These are phyloP conservation scores for Thoreauomyces humboldtii DNA, from an alignment of 192 early-diverging fungal genomes.

Conservation along the genomic window DNA sequence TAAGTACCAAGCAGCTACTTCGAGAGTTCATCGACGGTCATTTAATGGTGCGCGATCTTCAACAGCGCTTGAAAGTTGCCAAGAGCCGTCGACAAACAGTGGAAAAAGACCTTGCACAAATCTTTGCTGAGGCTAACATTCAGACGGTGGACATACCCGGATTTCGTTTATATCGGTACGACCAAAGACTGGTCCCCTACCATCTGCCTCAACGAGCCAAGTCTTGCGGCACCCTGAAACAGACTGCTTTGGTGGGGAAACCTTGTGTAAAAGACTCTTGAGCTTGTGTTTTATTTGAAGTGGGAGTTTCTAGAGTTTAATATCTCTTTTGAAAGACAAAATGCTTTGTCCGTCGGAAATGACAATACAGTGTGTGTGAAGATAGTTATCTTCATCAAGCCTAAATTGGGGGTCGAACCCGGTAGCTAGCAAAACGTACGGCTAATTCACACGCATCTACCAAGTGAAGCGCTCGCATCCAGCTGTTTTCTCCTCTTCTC, in stretches of 20 bases:
- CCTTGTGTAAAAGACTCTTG: neutral
- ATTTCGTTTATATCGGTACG: neutral
- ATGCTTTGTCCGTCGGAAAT: constrained; percentile 4
- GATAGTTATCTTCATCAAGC: neutral
- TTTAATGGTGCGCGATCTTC: neutral
- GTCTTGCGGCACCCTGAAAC: neutral
- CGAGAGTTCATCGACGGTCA: constrained; percentile 2
- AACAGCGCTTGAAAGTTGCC: neutral
- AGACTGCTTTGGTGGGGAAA: neutral
- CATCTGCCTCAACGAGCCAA: neutral
- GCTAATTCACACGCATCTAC: too few species aligned
- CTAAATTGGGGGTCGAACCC: too few species aligned
- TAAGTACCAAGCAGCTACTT: neutral
- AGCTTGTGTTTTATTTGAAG: neutral
- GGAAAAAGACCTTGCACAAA: neutral
- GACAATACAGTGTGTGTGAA: neutral
- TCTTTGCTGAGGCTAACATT: neutral
- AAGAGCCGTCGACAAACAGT: neutral
- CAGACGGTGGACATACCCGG: constrained; percentile 2
- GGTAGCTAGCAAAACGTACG: too few species aligned
- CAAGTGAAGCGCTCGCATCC: too few species aligned
- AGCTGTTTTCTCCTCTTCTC: neutral
- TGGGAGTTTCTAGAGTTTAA: neutral
- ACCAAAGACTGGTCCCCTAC: neutral
- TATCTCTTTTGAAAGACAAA: constrained; percentile 4